phyloP scores from a whole-genome alignment of 176 grass and related monocot species.

The Leersia perrieri region DNA sequence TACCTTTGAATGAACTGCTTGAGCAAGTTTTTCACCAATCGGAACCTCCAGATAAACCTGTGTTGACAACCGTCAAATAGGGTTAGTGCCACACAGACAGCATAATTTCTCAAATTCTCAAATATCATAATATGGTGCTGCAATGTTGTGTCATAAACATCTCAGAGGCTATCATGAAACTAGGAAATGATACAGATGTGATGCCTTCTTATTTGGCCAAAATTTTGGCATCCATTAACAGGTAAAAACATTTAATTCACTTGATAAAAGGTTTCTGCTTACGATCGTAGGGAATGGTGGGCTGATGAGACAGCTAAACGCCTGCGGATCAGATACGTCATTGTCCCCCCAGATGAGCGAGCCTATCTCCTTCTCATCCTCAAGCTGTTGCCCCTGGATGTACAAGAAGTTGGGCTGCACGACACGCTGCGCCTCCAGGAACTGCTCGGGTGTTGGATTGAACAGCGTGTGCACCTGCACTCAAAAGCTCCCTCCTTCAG shows the following conservation, averaged over 20 bases:
- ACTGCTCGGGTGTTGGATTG: slow-evolving; percentile 87
- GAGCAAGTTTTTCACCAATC: slow-evolving; percentile 82
- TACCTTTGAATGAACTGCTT: slow-evolving; percentile 88
- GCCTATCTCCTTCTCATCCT: slow-evolving; percentile 81
- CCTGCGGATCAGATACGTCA: slow-evolving; percentile 68
- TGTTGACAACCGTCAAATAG: background rate
- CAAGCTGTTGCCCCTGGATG: slow-evolving; percentile 78
- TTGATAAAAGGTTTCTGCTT: slow-evolving; percentile 33
- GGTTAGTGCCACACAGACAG: background rate
- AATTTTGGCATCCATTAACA: slow-evolving; percentile 3
- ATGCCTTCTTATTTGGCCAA: background rate
- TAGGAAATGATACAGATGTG: background rate
- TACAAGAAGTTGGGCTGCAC: slow-evolving; percentile 89
- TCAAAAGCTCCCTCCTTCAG: slow-evolving; percentile 11
- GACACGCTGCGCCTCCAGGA: slow-evolving; percentile 69
- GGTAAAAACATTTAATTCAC: slow-evolving; percentile 19
- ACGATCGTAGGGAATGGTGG: slow-evolving; percentile 87
- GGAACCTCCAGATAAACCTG: slow-evolving; percentile 98
- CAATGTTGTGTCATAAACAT: background rate
- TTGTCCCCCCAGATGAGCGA: slow-evolving; percentile 65
- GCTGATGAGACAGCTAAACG: slow-evolving; percentile 71
- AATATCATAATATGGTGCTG: background rate
- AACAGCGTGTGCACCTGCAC: slow-evolving; percentile 76
- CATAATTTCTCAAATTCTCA: background rate
- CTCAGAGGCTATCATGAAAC: background rate